These are phyloP conservation scores for Phytophthora ohioensis DNA, from an alignment of 352 stramenopile genomes.

Conservation along the genomic window DNA sequence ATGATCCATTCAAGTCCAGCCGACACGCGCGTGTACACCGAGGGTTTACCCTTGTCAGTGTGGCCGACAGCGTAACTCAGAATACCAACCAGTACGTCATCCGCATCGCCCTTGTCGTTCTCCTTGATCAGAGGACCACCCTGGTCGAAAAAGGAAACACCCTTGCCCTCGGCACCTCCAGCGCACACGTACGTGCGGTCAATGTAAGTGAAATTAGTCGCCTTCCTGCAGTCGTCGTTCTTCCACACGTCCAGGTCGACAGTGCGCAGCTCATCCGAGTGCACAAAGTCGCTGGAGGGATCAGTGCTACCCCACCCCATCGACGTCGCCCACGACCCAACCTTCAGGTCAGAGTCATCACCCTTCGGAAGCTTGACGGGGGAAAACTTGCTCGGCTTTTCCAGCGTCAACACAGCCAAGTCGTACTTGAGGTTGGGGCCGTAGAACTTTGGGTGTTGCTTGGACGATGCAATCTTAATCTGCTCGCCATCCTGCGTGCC, in stretches of 20 bases:
- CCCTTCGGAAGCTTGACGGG: slow-evolving; percentile 32
- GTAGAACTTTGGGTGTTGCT: slow-evolving; percentile 9
- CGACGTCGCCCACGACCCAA: not conserved
- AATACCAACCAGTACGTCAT: slow-evolving; percentile 20
- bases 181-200: slow-evolving; percentile 28
- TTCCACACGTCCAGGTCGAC: slow-evolving; percentile 41
- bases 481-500: slow-evolving; percentile 3
- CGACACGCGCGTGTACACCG: slow-evolving; percentile 36
- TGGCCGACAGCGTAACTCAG: slow-evolving; percentile 15
- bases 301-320: slow-evolving; percentile 11
- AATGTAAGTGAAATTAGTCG: slow-evolving; percentile 2
- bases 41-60: slow-evolving; percentile 10
- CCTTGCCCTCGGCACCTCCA: slow-evolving; percentile 15
- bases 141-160: slow-evolving; percentile 8
- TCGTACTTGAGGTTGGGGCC: slow-evolving; percentile 6
- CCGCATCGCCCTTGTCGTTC: slow-evolving; percentile 1
- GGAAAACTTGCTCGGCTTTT: slow-evolving; percentile 32
- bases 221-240: slow-evolving; percentile 19
- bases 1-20: slow-evolving; percentile 23
- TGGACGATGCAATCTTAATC: slow-evolving; percentile 4
- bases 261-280: slow-evolving; percentile 35
- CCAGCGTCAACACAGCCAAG: slow-evolving; percentile 53
- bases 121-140: slow-evolving; percentile 27
- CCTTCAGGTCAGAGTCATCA: not conserved
- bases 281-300: slow-evolving; percentile 19